A percentile compares a stretch with the other conserved stretches of the same genome.
Evolutionary conservation across 2,329 filamentous ascomycete species (phyloP).

Genomic region (Scortechinia acanthostroma): DNA sequence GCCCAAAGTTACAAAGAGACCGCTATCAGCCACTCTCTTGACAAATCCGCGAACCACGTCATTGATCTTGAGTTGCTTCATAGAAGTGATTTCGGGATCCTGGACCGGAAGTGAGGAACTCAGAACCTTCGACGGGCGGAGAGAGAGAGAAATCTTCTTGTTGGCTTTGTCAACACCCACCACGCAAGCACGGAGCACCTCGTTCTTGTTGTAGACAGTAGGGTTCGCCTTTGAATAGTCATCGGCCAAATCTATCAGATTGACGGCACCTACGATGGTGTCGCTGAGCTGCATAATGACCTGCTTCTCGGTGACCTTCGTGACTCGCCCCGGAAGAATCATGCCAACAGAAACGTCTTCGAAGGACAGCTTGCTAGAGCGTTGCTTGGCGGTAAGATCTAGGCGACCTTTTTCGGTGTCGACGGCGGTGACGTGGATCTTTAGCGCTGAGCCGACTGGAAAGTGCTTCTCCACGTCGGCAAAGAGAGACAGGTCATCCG

Average conservation of each 20-base stretch:
- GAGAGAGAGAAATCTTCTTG: slow-evolving; percentile 76
- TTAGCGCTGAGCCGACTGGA: slow-evolving; percentile 81
- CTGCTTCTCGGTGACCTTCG: slow-evolving; percentile 76
- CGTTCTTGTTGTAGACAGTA: slow-evolving; percentile 71
- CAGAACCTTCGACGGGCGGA: slow-evolving; percentile 79
- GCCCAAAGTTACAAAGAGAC: slow-evolving; percentile 78
- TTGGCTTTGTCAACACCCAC: slow-evolving; percentile 74
- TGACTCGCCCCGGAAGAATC: slow-evolving; percentile 76
- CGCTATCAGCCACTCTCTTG: slow-evolving; percentile 81
- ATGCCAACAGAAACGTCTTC: slow-evolving; percentile 70
- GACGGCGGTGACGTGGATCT: slow-evolving; percentile 70
- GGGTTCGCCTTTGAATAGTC: slow-evolving; percentile 78
- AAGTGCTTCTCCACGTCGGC: slow-evolving; percentile 73
- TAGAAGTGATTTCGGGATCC: slow-evolving; percentile 70
- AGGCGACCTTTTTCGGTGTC: slow-evolving; percentile 69
- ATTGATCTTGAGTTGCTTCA: slow-evolving; percentile 67
- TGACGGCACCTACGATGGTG: slow-evolving; percentile 69
- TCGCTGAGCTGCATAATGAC: slow-evolving; percentile 82
- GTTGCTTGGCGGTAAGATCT: slow-evolving; percentile 74
- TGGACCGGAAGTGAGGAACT: slow-evolving; percentile 76
- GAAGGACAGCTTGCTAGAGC: slow-evolving; percentile 55
- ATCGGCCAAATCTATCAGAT: slow-evolving; percentile 77
- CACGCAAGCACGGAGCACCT: slow-evolving; percentile 81
- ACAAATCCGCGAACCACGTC: slow-evolving; percentile 85
- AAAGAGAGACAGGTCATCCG: slow-evolving; percentile 76